Conservation (phyloP, 2,329 filamentous ascomycete genomes). For the Talaromyces islandicus region DNA sequence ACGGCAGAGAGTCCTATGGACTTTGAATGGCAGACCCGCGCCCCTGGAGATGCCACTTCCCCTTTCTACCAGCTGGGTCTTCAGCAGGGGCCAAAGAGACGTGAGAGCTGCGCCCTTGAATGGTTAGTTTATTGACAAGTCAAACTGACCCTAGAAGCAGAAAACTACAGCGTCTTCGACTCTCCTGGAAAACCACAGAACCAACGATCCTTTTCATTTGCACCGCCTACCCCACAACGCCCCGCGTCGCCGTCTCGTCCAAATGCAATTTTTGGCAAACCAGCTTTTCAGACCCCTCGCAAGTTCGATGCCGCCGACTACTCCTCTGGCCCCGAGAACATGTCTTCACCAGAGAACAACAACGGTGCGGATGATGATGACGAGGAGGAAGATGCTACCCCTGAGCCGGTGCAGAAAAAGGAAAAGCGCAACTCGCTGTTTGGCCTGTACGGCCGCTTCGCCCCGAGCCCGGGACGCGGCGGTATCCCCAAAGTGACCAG, state of each 20-base stretch:
- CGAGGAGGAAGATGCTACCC: slow-evolving; percentile 23
- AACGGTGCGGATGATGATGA: slow-evolving; percentile 41
- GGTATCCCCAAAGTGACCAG: slow-evolving; percentile 51
- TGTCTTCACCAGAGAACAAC: slow-evolving; percentile 35
- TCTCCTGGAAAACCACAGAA: slow-evolving; percentile 47
- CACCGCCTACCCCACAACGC: slow-evolving; percentile 26
- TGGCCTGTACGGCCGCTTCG: slow-evolving; percentile 38
- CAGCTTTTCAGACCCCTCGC: slow-evolving; percentile 45
- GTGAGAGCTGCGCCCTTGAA: slow-evolving; percentile 23
- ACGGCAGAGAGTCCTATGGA: slow-evolving; percentile 46
- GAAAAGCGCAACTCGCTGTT: slow-evolving; percentile 35
- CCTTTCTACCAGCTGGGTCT: slow-evolving; percentile 44
- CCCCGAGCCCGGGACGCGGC: slow-evolving; percentile 55
- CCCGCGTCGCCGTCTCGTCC: slow-evolving; percentile 22
- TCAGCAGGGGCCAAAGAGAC: slow-evolving; percentile 39
- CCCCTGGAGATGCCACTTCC: slow-evolving; percentile 40
- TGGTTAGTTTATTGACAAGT: not conserved
- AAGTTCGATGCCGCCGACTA: slow-evolving; percentile 39
- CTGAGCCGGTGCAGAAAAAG: slow-evolving; percentile 31
- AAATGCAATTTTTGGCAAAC: slow-evolving; percentile 28
- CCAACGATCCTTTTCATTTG: slow-evolving; percentile 47
- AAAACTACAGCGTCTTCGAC: slow-evolving; percentile 27
- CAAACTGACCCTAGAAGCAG: not conserved
- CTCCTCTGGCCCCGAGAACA: slow-evolving; percentile 41
- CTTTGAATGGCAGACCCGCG: slow-evolving; percentile 43